Percentiles rank a stretch among this genome's conserved stretches.
Evolutionary conservation across 164 flowering plant genomes (phyloP).

Genomic region (Stephania yunnanensis): DNA sequence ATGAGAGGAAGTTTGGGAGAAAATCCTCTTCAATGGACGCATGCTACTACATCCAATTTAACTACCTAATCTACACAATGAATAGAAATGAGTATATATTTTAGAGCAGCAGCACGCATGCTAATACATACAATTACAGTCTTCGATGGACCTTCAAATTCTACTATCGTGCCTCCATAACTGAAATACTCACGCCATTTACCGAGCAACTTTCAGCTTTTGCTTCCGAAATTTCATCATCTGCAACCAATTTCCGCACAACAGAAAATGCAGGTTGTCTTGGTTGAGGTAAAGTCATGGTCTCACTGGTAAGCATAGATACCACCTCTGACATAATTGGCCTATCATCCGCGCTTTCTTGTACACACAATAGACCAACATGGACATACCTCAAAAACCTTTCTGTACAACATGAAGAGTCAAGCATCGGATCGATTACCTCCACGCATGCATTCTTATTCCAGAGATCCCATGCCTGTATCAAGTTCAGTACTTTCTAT

Average conservation of each 20-base stretch:
- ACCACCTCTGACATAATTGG: conserved; percentile 3
- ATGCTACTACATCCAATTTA: too few relatives aligned
- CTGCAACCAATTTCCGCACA: neutral
- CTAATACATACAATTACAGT: too few relatives aligned
- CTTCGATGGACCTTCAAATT: too few relatives aligned
- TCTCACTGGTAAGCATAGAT: conserved; percentile 2
- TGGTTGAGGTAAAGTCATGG: neutral
- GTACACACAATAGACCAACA: conserved; percentile 6
- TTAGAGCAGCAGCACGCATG: too few relatives aligned
- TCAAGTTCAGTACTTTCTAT: too few relatives aligned
- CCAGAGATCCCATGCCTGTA: conserved; percentile 9
- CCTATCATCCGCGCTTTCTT: conserved; percentile 3
- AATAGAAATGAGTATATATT: too few relatives aligned
- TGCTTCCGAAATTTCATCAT: neutral
- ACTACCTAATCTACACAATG: too few relatives aligned
- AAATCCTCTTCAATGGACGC: too few relatives aligned
- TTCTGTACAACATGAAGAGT: neutral
- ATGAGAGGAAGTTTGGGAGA: too few relatives aligned
- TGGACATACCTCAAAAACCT: neutral
- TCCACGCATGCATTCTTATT: neutral
- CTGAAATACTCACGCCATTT: neutral
- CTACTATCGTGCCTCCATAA: neutral
- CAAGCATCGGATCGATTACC: neutral
- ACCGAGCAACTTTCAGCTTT: neutral
- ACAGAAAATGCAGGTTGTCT: conserved; percentile 1